These are phyloP conservation scores for Suillus lakei DNA, from an alignment of 768 basidiomycete genomes.

Conservation along the genomic window DNA sequence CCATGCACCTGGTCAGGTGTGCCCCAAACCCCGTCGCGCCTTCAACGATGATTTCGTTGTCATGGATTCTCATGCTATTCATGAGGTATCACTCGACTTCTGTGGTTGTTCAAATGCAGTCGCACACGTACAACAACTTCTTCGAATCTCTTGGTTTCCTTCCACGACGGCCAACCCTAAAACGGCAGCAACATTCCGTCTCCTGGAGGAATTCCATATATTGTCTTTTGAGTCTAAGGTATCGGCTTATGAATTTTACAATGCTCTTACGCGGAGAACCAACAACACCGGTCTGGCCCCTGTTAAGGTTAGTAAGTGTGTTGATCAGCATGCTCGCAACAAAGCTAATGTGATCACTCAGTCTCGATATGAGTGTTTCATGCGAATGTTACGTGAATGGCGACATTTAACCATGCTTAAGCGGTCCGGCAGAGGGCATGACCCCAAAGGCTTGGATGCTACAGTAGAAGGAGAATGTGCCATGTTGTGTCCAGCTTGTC, in stretches of 20 bases:
- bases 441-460: constrained; percentile 20
- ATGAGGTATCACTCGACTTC: too few species aligned
- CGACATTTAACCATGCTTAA: too few species aligned
- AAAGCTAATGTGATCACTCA: neutral
- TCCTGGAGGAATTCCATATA: constrained; percentile 28
- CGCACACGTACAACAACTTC: too few species aligned
- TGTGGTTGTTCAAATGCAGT: too few species aligned
- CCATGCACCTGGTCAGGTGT: too few species aligned
- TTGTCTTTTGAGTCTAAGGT: constrained; percentile 29
- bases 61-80: too few species aligned
- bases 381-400: constrained; percentile 25
- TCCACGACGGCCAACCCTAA: constrained; percentile 18
- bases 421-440: constrained; percentile 29
- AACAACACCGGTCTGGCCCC: constrained; percentile 30
- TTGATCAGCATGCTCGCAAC: too few species aligned
- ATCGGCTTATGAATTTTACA: constrained; percentile 35
- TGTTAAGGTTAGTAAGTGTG: constrained; percentile 19
- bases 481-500: constrained; percentile 34
- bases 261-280: constrained; percentile 23
- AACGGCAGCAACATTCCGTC: constrained; percentile 31
- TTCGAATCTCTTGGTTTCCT: too few species aligned
- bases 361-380: constrained; percentile 21
- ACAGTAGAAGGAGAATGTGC: constrained; percentile 32
- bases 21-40: too few species aligned
- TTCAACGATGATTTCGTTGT: too few species aligned